Evolutionary conservation across 1,284 basidiomycete genomes (phyloP), one percentile per base, ranked within the genome.

Genomic region (Coniophora puteana): DNA sequence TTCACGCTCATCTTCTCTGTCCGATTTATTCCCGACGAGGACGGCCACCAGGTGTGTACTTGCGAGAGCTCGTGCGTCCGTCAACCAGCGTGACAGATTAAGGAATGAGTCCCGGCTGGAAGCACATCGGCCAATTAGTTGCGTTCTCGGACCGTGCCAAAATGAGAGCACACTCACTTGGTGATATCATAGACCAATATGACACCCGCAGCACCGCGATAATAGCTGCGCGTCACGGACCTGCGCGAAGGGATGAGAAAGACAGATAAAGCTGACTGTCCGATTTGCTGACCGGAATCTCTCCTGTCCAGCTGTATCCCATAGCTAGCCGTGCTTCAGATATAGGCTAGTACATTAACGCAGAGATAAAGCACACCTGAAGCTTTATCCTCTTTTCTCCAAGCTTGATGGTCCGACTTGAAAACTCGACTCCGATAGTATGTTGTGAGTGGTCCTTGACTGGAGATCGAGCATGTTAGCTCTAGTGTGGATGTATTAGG

Each of bases 221-320:
- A 98, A 65, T 99, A 98, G 57, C 90, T 94, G 49, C 94, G 73
- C 10, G 95, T 98, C 12, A 99, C 95, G n/a, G 91, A 94, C 53
- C 92, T 89, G 52, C 32, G 36, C 38, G 41, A 33, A 45, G 34
- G 43, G 28, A 46, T 46, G 33, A 50, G 27, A 24, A 47, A 27
- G 22, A 43, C 13, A 25, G 10, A 33, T 32, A 28, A 36, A 41
- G 38, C 16, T 16, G 41, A 42, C 40, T 46, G 32, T 22, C 33
- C 28, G 38, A 38, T 41, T n/a, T 27, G 59, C 72, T 43, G 47
- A 88, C 80, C 91, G 78, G 62, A 96, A 96, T 47, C 93, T 76
- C 65, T 96, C 93, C 66, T 96, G 93, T 14, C 93, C 93, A 27
- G 93, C 93, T n/a, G 93, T 96, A 65, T 96, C 93, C 93, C 93